Evolutionary conservation across 176 grass and related monocot species (phyloP), one percentile per base, ranked within the genome.

Genomic region (Pontederia paniculata): DNA sequence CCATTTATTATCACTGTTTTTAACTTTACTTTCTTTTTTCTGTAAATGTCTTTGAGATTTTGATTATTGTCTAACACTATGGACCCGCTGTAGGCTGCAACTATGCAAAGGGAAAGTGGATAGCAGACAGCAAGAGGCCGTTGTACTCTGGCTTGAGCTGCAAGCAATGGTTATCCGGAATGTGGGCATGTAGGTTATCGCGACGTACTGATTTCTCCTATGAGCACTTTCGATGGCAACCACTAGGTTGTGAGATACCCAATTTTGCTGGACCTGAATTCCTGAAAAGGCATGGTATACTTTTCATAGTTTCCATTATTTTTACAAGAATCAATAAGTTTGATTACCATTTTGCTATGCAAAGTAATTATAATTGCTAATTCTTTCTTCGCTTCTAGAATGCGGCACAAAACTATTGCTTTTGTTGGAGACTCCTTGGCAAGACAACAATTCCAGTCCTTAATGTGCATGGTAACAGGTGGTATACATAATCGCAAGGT

Each of bases 121-220:
- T 97, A 45, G 55, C 55, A 71, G 91, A 87, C 77, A 64, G 74
- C 15, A 81, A 63, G 10, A 51, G 65, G 17, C 82, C 86, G 28
- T 70, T 97, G 63, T 97, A 97, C 79, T 97, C 82, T 5, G 91
- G 91, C 42, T 71, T 70, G 5, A 83, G 81, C 50, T 97, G 91
- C 77, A 90, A 90, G 57, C 77, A 82, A 53, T 97, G 79, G 79
- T 53, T 97, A 17, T 97, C 91, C 2, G 73, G 70, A 81, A 97
- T 87, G 82, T 97, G 91, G 91, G 86, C 91, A 62, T 97, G 91
- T 83, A 78, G 65, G 57, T 80, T 87, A 74, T 89, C 84, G 82
- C 28, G 70, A 60, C 86, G 82, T 17, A 23, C 55, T 17, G 67
- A 84, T 76, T 97, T 90, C 64, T 74, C 66, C 50, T 97, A 78